phyloP scores from a whole-genome alignment of 495 filamentous ascomycete genomes.

The Delitschia confertaspora region DNA sequence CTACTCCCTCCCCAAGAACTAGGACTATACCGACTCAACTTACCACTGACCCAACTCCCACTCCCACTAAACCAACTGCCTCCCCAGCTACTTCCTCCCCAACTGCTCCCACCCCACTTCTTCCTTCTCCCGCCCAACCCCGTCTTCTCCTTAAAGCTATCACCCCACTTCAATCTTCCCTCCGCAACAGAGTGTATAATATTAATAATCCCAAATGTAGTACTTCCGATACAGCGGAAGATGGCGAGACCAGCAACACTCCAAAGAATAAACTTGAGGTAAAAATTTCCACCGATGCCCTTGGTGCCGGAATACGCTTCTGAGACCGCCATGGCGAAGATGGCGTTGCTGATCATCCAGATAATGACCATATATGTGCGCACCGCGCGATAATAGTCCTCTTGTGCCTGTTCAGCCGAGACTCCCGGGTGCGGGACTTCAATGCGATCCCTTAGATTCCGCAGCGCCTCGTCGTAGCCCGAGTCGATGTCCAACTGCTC shows the following conservation, averaged over 20 bases:
- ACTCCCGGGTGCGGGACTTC: constrained; percentile 57
- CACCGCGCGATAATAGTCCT: constrained; percentile 97
- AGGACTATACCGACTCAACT: constrained; percentile 30
- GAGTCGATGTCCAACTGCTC: constrained; percentile 98
- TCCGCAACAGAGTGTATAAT: constrained; percentile 77
- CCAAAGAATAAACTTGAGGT: constrained; percentile 91
- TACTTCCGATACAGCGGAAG: constrained; percentile 74
- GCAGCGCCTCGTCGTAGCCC: constrained; percentile 93
- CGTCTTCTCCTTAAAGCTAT: constrained; percentile 15
- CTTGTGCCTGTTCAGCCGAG: constrained; percentile 76
- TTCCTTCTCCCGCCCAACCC: constrained; percentile 16
- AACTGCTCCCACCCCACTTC: constrained; percentile 10
- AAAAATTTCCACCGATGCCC: constrained; percentile 75
- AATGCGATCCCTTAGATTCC: constrained; percentile 88
- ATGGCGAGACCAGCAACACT: constrained; percentile 74
- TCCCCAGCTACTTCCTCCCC: constrained; percentile 27
- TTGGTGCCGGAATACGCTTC: constrained; percentile 66
- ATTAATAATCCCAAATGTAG: constrained; percentile 72
- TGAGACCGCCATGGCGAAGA: constrained; percentile 87
- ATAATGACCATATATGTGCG: constrained; percentile 97
- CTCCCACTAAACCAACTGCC: constrained; percentile 28
- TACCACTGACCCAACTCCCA: constrained; percentile 33
- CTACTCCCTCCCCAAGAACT: constrained; percentile 33
- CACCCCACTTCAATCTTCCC: constrained; percentile 56
- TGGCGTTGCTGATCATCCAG: constrained; percentile 88